Evolutionary conservation across 768 basidiomycete genomes (phyloP).

Genomic region (Kwoniella bestiolae): DNA sequence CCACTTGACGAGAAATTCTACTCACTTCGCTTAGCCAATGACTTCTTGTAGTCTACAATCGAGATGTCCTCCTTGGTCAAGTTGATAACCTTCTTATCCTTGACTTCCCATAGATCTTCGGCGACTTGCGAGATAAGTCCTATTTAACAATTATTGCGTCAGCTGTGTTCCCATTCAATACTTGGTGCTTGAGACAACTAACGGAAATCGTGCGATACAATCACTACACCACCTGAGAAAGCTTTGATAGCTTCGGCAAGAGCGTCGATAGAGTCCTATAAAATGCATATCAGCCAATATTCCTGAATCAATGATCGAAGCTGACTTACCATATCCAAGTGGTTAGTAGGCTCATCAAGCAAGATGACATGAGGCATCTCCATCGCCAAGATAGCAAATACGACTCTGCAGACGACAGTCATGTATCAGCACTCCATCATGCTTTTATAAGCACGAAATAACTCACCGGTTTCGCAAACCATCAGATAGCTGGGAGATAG

Average conservation of each 20-base stretch:
- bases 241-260: conserved; percentile 93
- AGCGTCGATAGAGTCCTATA: conserved; percentile 87
- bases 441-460: neutral
- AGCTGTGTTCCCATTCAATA: neutral
- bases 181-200: conserved; percentile 53
- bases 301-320: neutral
- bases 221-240: conserved; percentile 96
- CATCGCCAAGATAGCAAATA: conserved; percentile 95
- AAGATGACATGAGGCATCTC: conserved; percentile 95
- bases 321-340: conserved; percentile 62
- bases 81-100: conserved; percentile 88
- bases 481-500: conserved; percentile 92
- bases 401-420: conserved; percentile 66
- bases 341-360: conserved; percentile 59
- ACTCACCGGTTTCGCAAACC: conserved; percentile 90
- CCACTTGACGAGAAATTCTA: conserved; percentile 18
- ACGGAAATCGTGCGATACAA: conserved; percentile 99
- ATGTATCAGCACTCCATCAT: neutral
- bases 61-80: conserved; percentile 87
- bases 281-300: neutral
- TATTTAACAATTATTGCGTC: conserved; percentile 48
- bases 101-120: conserved; percentile 98
- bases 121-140: conserved; percentile 97
- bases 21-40: conserved; percentile 76
- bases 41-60: conserved; percentile 90